phyloP scores from a whole-genome alignment of 1,284 basidiomycete genomes.

The Pterulicium gracile region DNA sequence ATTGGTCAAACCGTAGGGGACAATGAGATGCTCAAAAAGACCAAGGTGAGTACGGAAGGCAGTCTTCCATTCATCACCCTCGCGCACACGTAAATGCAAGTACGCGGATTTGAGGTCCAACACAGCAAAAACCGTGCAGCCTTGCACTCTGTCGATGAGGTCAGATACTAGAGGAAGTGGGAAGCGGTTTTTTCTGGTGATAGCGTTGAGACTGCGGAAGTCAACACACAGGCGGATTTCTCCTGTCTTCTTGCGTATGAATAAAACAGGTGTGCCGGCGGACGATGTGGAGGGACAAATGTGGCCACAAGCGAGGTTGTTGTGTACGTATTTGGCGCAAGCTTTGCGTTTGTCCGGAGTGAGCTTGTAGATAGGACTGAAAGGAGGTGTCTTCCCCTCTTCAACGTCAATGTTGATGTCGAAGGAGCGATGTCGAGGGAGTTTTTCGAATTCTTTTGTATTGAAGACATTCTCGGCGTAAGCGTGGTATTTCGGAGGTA shows the following conservation, averaged over 20 bases:
- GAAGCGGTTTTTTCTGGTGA: constrained; percentile 23
- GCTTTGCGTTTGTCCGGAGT: constrained; percentile 21
- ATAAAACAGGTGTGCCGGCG: constrained; percentile 30
- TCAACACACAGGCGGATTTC: constrained; percentile 24
- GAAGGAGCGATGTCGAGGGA: no score
- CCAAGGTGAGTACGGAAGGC: constrained; percentile 14
- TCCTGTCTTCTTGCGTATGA: constrained; percentile 36
- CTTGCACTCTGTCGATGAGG: constrained; percentile 19
- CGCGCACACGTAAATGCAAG: constrained; percentile 7
- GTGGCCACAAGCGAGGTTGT: constrained; percentile 23
- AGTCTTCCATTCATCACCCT: constrained; percentile 8
- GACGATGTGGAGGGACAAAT: constrained; percentile 26
- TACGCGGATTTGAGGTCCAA: constrained; percentile 18
- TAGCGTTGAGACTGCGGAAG: constrained; percentile 27
- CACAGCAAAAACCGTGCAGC: constrained; percentile 14
- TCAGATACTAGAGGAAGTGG: constrained; percentile 27
- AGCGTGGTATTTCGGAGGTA: no score
- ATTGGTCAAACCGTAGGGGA: constrained; percentile 21
- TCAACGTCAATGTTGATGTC: constrained; percentile 21
- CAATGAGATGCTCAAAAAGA: constrained; percentile 22
- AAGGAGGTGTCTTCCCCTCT: constrained; percentile 19
- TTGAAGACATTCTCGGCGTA: no score
- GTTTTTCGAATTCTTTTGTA: no score
- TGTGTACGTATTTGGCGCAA: constrained; percentile 23
- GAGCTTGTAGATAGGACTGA: constrained; percentile 23